Evolutionary conservation across 148 eudicot species (phyloP).

Genomic region (Beta vulgaris): DNA sequence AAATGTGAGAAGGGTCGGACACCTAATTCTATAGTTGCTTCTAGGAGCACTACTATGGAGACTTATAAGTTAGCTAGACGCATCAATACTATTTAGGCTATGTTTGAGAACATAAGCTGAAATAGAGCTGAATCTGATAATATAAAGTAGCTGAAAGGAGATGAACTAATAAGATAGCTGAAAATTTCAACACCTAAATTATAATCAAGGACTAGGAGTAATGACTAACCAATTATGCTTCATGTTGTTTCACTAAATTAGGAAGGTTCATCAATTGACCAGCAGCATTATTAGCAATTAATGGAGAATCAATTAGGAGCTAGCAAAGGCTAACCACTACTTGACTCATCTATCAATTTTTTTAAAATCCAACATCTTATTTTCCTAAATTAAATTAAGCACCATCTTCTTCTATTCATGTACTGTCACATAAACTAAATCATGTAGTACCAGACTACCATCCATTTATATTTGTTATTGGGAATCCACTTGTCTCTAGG

Average conservation of each 20-base stretch:
- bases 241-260: background rate
- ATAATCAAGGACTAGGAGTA: too few relatives aligned
- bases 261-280: constrained; percentile 11
- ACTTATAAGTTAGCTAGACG: too few relatives aligned
- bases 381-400: background rate
- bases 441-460: background rate
- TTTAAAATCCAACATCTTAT: background rate
- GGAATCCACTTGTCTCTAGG: constrained; percentile 16
- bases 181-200: too few relatives aligned
- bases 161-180: too few relatives aligned
- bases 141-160: too few relatives aligned
- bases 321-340: constrained; percentile 16
- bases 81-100: too few relatives aligned
- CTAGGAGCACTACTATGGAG: too few relatives aligned
- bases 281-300: background rate
- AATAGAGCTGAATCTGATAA: too few relatives aligned
- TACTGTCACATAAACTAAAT: background rate
- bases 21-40: too few relatives aligned
- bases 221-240: too few relatives aligned
- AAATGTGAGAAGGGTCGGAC: too few relatives aligned
- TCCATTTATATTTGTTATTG: background rate
- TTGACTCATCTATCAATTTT: constrained; percentile 6
- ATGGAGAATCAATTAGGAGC: background rate
- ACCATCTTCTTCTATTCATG: background rate
- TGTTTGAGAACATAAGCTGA: too few relatives aligned